Percentiles rank a stretch among this genome's conserved stretches.
phyloP scores from a whole-genome alignment of 116 monocot species.

The Trichopus zeylanicus region DNA sequence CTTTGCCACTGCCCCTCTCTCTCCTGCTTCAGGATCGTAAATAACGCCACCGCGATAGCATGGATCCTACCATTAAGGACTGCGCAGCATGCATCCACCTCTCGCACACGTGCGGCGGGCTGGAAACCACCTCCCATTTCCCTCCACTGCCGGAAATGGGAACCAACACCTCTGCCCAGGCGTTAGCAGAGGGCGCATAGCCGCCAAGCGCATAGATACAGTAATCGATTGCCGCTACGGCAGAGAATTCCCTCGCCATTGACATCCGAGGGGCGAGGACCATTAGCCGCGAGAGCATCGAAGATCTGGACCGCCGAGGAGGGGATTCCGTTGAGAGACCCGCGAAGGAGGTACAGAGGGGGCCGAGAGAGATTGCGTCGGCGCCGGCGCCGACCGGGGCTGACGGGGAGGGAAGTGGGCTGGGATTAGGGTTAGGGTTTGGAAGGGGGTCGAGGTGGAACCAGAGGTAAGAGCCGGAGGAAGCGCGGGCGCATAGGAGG shows the following conservation, averaged over 20 bases:
- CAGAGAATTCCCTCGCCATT: conserved; percentile 49
- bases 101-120: conserved; percentile 34
- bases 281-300: conserved; percentile 34
- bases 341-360: conserved; percentile 49
- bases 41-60: conserved; percentile 57
- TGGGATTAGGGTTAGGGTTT: conserved; percentile 5
- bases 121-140: conserved; percentile 25
- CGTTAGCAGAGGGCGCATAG: conserved; percentile 28
- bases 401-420: conserved; percentile 34
- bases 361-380: conserved; percentile 27
- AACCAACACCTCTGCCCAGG: conserved; percentile 64
- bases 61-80: conserved; percentile 56
- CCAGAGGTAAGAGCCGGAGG: conserved; percentile 11
- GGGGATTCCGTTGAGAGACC: conserved; percentile 23
- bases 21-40: conserved; percentile 17
- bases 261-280: conserved; percentile 56
- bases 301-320: conserved; percentile 46
- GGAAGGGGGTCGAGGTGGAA: conserved; percentile 25
- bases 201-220: conserved; percentile 62
- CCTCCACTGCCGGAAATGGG: conserved; percentile 6
- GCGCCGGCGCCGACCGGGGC: conserved; percentile 31
- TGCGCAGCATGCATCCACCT: conserved; percentile 81
- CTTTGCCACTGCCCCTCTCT: conserved; percentile 44
- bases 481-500: conserved; percentile 25
- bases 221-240: conserved; percentile 30